Evolutionary conservation across 495 filamentous ascomycete genomes (phyloP).

Genomic region (Aspergillus carlsbadensis): DNA sequence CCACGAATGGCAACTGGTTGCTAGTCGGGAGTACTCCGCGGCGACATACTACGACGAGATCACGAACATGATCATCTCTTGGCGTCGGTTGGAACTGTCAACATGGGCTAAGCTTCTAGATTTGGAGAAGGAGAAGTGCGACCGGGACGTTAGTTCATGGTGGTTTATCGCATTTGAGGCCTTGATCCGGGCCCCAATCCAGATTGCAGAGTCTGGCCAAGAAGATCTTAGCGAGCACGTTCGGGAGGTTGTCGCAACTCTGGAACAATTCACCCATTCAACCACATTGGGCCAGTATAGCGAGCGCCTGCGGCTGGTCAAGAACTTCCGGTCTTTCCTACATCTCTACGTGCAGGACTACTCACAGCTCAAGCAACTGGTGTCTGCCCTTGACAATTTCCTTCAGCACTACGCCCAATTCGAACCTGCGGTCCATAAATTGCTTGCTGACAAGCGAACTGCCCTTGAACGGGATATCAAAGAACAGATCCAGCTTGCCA

Average conservation of each 20-base stretch:
- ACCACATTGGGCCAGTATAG: constrained; percentile 79
- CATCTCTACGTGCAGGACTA: constrained; percentile 53
- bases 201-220: constrained; percentile 52
- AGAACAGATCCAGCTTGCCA: constrained; percentile 81
- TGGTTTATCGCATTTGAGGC: constrained; percentile 96
- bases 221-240: constrained; percentile 61
- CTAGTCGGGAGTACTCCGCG: constrained; percentile 74
- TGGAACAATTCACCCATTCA: constrained; percentile 72
- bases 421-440: constrained; percentile 58
- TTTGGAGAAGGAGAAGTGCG: constrained; percentile 71
- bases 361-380: constrained; percentile 47
- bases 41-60: constrained; percentile 67
- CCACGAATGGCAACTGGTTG: constrained; percentile 91
- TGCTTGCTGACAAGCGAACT: constrained; percentile 59
- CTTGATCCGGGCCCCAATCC: constrained; percentile 72
- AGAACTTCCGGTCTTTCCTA: constrained; percentile 59
- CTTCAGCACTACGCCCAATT: constrained; percentile 70
- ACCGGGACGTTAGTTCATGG: constrained; percentile 79
- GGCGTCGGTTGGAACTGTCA: constrained; percentile 85
- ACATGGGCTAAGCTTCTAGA: constrained; percentile 93
- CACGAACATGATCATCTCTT: constrained; percentile 72
- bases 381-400: constrained; percentile 72
- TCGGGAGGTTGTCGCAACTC: constrained; percentile 62
- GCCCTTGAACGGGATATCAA: constrained; percentile 82
- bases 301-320: constrained; percentile 68